Percentiles rank a stretch among this genome's conserved stretches.
Evolutionary conservation across 73 alveolate genomes (phyloP).

Genomic region (Uronychia setigera): DNA sequence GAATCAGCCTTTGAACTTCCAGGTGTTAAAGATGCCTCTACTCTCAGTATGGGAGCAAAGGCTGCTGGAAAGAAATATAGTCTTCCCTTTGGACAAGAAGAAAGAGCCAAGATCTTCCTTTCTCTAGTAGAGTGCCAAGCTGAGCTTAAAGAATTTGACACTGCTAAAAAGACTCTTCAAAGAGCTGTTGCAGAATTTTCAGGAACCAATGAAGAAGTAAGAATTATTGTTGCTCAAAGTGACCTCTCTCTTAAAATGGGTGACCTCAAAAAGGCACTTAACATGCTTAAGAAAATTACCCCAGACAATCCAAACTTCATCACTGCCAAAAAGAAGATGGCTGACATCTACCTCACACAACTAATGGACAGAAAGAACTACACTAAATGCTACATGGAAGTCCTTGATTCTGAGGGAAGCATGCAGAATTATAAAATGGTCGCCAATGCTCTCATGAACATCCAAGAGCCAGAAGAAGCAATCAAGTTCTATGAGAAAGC

Average conservation of each 20-base stretch:
- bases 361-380: conserved; percentile 96
- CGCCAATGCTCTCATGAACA: conserved; percentile 97
- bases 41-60: not conserved
- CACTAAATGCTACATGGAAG: conserved; percentile 94
- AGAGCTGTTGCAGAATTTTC: conserved; percentile 88
- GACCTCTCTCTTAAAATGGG: conserved; percentile 96
- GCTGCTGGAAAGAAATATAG: conserved; percentile 43
- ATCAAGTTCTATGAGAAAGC: conserved; percentile 93
- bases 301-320: conserved; percentile 91
- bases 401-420: conserved; percentile 87
- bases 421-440: conserved; percentile 90
- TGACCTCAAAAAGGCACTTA: conserved; percentile 96
- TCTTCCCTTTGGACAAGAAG: conserved; percentile 72
- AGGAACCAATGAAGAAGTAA: conserved; percentile 86
- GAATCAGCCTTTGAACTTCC: conserved; percentile 68
- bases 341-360: conserved; percentile 92
- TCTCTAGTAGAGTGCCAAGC: conserved; percentile 69
- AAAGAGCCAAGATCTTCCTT: conserved; percentile 77
- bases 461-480: conserved; percentile 98
- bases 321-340: conserved; percentile 90
- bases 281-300: conserved; percentile 87
- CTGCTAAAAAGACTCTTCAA: conserved; percentile 78
- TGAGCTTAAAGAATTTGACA: conserved; percentile 66
- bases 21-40: conserved; percentile 57
- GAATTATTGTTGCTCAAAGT: conserved; percentile 80